Percentiles rank a stretch among this genome's conserved stretches.
These are phyloP conservation scores for Kwoniella bestiolae DNA, from an alignment of 768 basidiomycete genomes.

Conservation along the genomic window DNA sequence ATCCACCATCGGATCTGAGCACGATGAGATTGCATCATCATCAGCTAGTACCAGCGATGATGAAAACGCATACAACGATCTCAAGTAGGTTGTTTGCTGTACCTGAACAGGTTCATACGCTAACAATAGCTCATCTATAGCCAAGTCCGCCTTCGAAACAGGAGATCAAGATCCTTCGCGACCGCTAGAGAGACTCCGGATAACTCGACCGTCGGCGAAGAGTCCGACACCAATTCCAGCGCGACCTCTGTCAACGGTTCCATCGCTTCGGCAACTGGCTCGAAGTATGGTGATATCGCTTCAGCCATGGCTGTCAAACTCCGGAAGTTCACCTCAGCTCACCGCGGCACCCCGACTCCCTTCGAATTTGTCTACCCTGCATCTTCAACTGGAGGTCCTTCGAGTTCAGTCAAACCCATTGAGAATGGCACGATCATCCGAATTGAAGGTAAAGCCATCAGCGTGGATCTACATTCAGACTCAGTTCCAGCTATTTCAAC, in stretches of 20 bases:
- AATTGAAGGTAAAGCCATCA: not conserved
- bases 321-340: conserved; percentile 1
- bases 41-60: conserved; percentile 8
- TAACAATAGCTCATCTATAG: not conserved
- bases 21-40: not conserved
- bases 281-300: conserved; percentile 12
- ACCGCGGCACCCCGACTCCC: no score
- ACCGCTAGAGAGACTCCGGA: conserved; percentile 6
- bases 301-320: conserved; percentile 3
- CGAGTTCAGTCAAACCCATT: not conserved
- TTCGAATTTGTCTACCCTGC: not conserved
- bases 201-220: conserved; percentile 19
- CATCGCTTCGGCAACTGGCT: not conserved
- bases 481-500: conserved; percentile 1
- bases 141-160: conserved; percentile 4
- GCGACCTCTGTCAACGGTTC: not conserved
- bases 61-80: conserved; percentile 3
- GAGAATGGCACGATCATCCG: conserved; percentile 17
- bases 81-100: not conserved
- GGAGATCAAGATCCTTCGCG: conserved; percentile 10
- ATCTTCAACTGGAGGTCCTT: not conserved
- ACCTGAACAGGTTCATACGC: not conserved
- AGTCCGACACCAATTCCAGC: conserved; percentile 15
- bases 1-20: not conserved
- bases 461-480: conserved; percentile 11